Conservation (phyloP, 495 filamentous ascomycete genomes). For the Trichocladium uniseriatum region DNA sequence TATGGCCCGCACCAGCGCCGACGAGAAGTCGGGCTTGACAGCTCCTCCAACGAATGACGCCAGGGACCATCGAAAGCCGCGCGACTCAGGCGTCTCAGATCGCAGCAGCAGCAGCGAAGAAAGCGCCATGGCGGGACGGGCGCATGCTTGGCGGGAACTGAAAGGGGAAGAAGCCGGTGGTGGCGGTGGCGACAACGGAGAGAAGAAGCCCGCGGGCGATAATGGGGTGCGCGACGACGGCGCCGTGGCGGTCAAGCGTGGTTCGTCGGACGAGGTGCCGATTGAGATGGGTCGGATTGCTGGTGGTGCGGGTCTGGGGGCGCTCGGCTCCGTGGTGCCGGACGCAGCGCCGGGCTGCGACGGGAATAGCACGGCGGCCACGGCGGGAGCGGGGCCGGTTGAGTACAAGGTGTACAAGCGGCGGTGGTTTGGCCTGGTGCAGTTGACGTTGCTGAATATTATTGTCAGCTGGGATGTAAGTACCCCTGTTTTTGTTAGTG, state of each 20-base stretch:
- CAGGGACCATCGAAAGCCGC: no score
- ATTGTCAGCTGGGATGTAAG: conserved; percentile 92
- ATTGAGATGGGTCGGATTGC: conserved; percentile 15
- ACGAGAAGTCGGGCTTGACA: no score
- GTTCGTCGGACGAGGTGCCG: background rate
- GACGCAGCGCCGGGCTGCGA: background rate
- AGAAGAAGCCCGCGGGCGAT: background rate
- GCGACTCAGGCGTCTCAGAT: background rate
- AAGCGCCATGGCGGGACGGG: background rate
- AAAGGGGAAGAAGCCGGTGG: background rate
- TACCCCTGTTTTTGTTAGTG: no score
- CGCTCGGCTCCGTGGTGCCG: no score
- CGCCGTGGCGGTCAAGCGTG: background rate
- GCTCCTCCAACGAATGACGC: no score
- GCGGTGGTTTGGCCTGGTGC: conserved; percentile 77
- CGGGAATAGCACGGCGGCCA: background rate
- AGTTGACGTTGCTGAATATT: conserved; percentile 82
- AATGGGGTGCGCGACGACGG: background rate
- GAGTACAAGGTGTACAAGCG: conserved; percentile 76
- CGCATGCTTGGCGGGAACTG: conserved; percentile 1
- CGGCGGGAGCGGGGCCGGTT: conserved; percentile 3
- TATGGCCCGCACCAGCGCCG: no score
- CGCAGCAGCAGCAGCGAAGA: background rate
- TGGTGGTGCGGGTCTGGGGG: no score
- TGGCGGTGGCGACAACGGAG: background rate